A percentile compares a stretch with the other conserved stretches of the same genome.
Conservation (phyloP, 2,329 filamentous ascomycete species). For the Fusarium papillatum region DNA sequence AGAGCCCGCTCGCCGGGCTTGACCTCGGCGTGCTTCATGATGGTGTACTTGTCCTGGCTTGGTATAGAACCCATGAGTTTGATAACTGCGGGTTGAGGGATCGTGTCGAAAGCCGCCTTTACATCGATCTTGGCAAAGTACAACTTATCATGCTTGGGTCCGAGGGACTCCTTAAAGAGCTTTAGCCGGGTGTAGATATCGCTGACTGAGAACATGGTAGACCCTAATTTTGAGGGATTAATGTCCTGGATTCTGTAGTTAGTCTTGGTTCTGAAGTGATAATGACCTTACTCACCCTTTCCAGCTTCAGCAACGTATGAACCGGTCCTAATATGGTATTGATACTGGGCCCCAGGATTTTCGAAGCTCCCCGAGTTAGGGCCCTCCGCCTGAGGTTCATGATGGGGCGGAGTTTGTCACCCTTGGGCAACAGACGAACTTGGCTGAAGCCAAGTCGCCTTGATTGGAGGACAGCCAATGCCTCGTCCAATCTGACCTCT, state of each 20-base stretch:
- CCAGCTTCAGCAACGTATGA: slow-evolving; percentile 82
- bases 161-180: slow-evolving; percentile 71
- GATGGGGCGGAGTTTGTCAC: slow-evolving; percentile 82
- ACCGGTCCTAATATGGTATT: slow-evolving; percentile 75
- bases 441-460: slow-evolving; percentile 82
- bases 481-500: slow-evolving; percentile 73
- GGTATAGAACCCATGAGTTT: slow-evolving; percentile 72
- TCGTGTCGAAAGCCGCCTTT: slow-evolving; percentile 93
- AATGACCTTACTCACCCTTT: slow-evolving; percentile 68
- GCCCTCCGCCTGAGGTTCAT: slow-evolving; percentile 83
- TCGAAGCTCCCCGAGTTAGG: slow-evolving; percentile 72
- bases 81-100: slow-evolving; percentile 84
- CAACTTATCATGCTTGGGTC: slow-evolving; percentile 58
- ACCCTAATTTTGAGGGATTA: slow-evolving; percentile 76
- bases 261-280: slow-evolving; percentile 10
- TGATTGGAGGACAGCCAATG: slow-evolving; percentile 69
- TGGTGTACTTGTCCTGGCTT: slow-evolving; percentile 73
- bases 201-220: slow-evolving; percentile 83
- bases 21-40: slow-evolving; percentile 83
- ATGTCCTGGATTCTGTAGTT: slow-evolving; percentile 47
- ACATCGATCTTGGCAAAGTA: slow-evolving; percentile 97
- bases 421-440: slow-evolving; percentile 87
- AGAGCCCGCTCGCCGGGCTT: slow-evolving; percentile 57
- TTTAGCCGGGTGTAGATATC: slow-evolving; percentile 84
- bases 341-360: slow-evolving; percentile 62